These are phyloP conservation scores for Calocybe gangraenosa DNA, from an alignment of 768 basidiomycete genomes.

Conservation along the genomic window DNA sequence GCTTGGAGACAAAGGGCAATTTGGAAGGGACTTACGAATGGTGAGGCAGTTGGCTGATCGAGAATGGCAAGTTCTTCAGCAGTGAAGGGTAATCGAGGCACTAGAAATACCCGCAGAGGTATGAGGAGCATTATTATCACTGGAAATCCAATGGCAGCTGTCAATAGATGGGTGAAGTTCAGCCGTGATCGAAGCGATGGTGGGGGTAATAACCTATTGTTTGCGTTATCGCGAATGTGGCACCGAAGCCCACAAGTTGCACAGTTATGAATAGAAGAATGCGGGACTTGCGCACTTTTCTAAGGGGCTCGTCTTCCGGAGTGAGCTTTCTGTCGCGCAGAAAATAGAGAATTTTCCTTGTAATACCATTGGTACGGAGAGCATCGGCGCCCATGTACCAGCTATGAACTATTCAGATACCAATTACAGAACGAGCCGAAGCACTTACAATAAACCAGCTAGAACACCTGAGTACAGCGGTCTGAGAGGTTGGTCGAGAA, in stretches of 20 bases:
- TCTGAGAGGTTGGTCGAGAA: conserved; percentile 6
- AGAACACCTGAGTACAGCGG: conserved; percentile 48
- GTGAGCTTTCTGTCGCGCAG: conserved; percentile 67
- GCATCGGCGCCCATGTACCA: conserved; percentile 94
- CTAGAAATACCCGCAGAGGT: conserved; percentile 65
- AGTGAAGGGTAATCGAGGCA: conserved; percentile 75
- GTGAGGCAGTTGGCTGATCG: conserved; percentile 87
- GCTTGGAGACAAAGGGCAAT: background rate
- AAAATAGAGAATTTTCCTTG: conserved; percentile 74
- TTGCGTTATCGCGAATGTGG: conserved; percentile 88
- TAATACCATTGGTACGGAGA: conserved; percentile 78
- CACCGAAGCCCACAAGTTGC: conserved; percentile 81
- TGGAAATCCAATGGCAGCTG: conserved; percentile 89
- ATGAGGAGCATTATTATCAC: conserved; percentile 82
- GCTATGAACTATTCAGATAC: conserved; percentile 27
- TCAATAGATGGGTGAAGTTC: conserved; percentile 2
- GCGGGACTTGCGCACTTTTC: conserved; percentile 67
- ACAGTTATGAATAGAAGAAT: conserved; percentile 68
- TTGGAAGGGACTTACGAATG: conserved; percentile 60
- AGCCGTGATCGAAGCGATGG: conserved; percentile 17
- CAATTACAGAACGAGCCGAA: background rate
- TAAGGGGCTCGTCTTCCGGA: conserved; percentile 63
- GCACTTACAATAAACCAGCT: conserved; percentile 81
- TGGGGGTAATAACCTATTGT: conserved; percentile 57
- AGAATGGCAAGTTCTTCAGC: conserved; percentile 75